Conservation (phyloP, 164 flowering plant genomes). For the Aristolochia californica region DNA sequence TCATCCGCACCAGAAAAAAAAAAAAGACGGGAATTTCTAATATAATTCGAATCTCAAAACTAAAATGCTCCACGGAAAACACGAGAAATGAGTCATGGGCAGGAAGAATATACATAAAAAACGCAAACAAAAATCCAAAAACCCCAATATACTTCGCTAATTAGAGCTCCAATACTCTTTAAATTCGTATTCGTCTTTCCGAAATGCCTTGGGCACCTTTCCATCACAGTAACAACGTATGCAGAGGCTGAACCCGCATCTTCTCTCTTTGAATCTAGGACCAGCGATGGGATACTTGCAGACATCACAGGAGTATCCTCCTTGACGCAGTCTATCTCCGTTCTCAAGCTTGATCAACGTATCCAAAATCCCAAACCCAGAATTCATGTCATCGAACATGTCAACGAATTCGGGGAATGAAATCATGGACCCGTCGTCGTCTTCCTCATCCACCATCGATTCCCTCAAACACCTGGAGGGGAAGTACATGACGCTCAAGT, state of each 20-base stretch:
- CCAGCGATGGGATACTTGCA: conserved; percentile 14
- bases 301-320: conserved; percentile 4
- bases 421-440: conserved; percentile 4
- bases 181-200: conserved; percentile 11
- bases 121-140: background rate
- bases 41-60: no score
- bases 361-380: conserved; percentile 10
- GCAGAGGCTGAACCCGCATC: conserved; percentile 10
- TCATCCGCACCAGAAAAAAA: no score
- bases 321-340: conserved; percentile 12
- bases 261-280: conserved; percentile 13
- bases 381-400: conserved; percentile 10
- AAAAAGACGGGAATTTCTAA: no score
- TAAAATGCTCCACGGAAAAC: no score
- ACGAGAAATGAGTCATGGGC: background rate
- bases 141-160: background rate
- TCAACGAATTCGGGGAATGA: conserved; percentile 14
- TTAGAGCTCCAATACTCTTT: conserved; percentile 8
- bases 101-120: background rate
- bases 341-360: conserved; percentile 14
- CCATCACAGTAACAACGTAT: conserved; percentile 11
- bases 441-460: conserved; percentile 4
- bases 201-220: conserved; percentile 9
- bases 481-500: conserved; percentile 9
- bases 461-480: conserved; percentile 3